Evolutionary conservation across 345 rosid genomes (phyloP).

Genomic region (Gossypium anomalum): DNA sequence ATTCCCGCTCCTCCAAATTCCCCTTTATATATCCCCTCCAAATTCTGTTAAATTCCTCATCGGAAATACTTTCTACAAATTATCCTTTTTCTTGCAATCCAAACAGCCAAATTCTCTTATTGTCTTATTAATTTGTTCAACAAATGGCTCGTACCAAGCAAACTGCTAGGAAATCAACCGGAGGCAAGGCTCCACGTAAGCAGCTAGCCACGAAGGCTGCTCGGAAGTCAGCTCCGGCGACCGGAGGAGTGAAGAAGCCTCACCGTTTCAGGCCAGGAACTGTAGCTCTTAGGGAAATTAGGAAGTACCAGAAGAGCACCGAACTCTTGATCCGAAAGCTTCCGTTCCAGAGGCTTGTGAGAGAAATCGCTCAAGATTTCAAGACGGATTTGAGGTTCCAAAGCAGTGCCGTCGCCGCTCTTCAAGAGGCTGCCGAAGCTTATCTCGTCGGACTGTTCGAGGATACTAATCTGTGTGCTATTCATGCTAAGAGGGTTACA

Average conservation of each 20-base stretch:
- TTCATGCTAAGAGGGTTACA: background rate
- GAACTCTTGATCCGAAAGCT: background rate
- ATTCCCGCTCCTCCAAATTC: background rate
- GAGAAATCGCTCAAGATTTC: conserved; percentile 1
- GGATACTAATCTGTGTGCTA: background rate
- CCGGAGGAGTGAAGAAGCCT: conserved; percentile 5
- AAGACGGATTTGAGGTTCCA: background rate
- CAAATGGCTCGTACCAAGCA: background rate
- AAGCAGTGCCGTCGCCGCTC: conserved; percentile 1
- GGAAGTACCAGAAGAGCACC: background rate
- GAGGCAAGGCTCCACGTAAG: background rate
- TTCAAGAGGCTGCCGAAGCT: background rate
- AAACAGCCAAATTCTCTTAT: background rate
- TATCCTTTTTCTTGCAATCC: background rate
- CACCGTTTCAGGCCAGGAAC: background rate
- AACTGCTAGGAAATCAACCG: background rate
- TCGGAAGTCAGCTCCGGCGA: background rate
- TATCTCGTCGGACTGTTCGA: background rate
- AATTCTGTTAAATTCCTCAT: too few relatives aligned
- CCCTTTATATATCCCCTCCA: background rate
- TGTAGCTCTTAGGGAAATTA: background rate
- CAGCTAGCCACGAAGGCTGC: background rate
- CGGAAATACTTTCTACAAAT: too few relatives aligned
- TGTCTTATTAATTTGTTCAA: too few relatives aligned
- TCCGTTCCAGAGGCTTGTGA: background rate